Base-by-base conservation (phyloP, 345 rosid species). In the Linum trigynum region DNA sequence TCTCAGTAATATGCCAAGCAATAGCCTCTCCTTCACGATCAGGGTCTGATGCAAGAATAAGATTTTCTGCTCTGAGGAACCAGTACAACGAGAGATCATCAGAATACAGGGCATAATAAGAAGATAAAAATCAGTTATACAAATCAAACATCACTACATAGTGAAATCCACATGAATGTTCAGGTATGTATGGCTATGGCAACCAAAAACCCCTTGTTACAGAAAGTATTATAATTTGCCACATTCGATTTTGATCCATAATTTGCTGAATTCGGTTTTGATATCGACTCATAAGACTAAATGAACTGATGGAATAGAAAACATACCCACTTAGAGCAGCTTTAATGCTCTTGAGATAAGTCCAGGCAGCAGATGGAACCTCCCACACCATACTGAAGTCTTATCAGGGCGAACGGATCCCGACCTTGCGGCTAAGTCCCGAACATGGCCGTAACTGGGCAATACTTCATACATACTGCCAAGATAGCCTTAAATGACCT, bases 1-100 rank as follows among this genome's bases (percentile, higher is more conserved):
- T 94, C 92, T 94, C 99, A 68, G 84, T 65, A 77, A 94, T 88
- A 84, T 90, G 99, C 99, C 99, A 94, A 66, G 99, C 89, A 78
- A 90, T 94, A 76, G 99, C 99, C 85, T 94, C 99, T 71, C 99
- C 97, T 84, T 94, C 99, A 67, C 99, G 92, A 80, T 94, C 99
- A 67, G 99, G 99, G 81, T 90, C 99, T 71, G 99, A 88, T 59
- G 99, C 99, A 77, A 94, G 96, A 74, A 94, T 82, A 75, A 94
- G 84, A 81, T 82, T 88, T 78, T 90, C 86, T 78, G 97, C 92
- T 72, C 99, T 94, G 99, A 75, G 75, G 69, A 78, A 71, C 72
- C 81, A 67, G 69, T 67, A 81, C 53, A 74, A 76, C 64, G 69
- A 79, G 59, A 71, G 58, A 70, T 66, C 14, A 76, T 59, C 79